Base-by-base conservation (phyloP, 495 filamentous ascomycete genomes). In the Parathielavia hyrcaniae region DNA sequence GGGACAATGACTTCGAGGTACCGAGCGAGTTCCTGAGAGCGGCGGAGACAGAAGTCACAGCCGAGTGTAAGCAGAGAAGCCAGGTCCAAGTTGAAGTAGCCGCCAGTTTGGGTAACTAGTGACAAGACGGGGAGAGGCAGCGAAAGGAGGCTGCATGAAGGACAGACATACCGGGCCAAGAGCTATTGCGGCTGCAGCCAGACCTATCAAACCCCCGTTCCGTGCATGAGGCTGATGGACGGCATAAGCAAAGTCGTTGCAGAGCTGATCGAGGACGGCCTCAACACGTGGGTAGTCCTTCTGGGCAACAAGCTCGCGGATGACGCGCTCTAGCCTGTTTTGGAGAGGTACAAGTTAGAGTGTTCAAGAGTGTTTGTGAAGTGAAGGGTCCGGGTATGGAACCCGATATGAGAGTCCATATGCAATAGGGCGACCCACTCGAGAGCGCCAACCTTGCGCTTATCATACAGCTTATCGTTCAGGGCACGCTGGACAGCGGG, bases 401-500 rank as follows among this genome's bases (percentile, higher is more conserved):
- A 49, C 44, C 53, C 44, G 50, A 55, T 19, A 34, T 20, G 58
- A 40, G 35, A 51, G 49, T 16, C 52, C 16, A 19, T 35, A 51
- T 19, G 4, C 41, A 30, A 0, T 8, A 46, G 30, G 55, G 45
- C 3, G 52, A 77, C 90, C 66, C 85, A 97, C 95, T 99, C 95
- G 36, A 99, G 81, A 62, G 95, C 95, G 44, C 95, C 95, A 64
- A 90, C 85, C 72, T 97, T 97, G 67, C 95, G 83, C 76, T 91
- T 93, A 60, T 99, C 95, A 68, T 99, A 99, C 61, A 97, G 85
- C 82, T 96, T 97, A 73, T 99, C 95, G 68, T 91, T 95, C 70
- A 99, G 83, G 63, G 89, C 79, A 62, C 92, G 87, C 73, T 95
- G 89, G 67, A 96, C 84, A 70, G 83, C 85, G 63, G 82, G 75